A percentile compares a stretch with the other conserved stretches of the same genome.
phyloP scores from a whole-genome alignment of 192 early-diverging fungal genomes.

The Coemansia sp. region DNA sequence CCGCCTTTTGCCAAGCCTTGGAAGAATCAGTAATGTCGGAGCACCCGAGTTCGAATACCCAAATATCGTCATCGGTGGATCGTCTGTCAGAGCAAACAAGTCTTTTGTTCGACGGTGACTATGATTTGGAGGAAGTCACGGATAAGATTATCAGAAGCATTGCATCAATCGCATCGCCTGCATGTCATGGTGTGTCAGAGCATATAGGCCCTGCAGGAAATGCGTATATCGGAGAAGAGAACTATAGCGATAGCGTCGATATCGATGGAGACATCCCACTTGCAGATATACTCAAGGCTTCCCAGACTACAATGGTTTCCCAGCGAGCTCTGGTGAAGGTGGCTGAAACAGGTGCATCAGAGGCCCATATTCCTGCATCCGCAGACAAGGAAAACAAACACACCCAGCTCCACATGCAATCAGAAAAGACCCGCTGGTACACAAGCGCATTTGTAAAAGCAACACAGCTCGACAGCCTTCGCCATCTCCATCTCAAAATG shows the following conservation, averaged over 20 bases:
- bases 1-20: neutral
- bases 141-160: neutral
- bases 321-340: neutral
- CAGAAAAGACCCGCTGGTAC: constrained; percentile 31
- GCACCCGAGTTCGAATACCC: neutral
- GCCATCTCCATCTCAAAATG: constrained; percentile 32
- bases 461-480: constrained; percentile 31
- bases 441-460: constrained; percentile 31
- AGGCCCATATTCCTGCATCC: neutral
- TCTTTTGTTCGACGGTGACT: constrained; percentile 31
- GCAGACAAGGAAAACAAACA: neutral
- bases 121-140: neutral
- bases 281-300: constrained; percentile 18
- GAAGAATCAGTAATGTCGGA: neutral
- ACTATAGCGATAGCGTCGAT: neutral
- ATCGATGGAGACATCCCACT: constrained; percentile 26
- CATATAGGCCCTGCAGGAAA: neutral
- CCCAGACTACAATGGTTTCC: constrained; percentile 4
- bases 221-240: neutral
- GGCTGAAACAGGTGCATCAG: neutral
- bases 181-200: neutral
- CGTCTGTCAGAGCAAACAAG: neutral
- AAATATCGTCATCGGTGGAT: neutral
- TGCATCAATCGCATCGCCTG: neutral
- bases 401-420: constrained; percentile 1